Base-by-base conservation (phyloP, 2,329 filamentous ascomycete species). In the Zalaria sp. region DNA sequence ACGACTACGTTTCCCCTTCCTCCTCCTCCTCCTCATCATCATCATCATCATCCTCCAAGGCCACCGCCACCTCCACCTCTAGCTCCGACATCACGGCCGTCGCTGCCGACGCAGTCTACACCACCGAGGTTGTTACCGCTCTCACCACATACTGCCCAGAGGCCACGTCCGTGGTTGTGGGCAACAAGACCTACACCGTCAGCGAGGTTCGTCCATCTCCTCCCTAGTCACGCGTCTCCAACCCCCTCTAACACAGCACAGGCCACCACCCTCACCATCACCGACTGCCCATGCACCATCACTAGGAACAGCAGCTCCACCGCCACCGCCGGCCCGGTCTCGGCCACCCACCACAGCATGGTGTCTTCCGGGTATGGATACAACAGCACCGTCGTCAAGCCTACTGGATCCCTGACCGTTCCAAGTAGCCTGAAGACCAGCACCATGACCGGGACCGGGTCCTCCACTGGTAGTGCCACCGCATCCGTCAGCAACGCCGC, bases 251-350 rank as follows among this genome's bases (percentile, higher is more conserved):
- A 18, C 18, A 2, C 18, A 18, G 18, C 18, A 18, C 18, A 18
- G 18, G 18, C 18, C 18, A 18, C 18, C 18, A 18, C 18, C 18
- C 18, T 18, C 18, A 18, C 18, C 18, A 18, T 18, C 18, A 18
- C 18, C 18, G 18, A 18, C 18, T 18, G 18, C 18, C 18, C 29
- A 62, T 67, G 46, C 55, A 63, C 83, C 63, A 72, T 71, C 58
- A 68, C 79, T 66, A 73, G 71, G 59, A 66, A 63, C 65, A 68
- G 72, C 61, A 81, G 77, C 66, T 81, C 81, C 72, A 79, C 72
- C 54, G 67, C 83, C 65, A 77, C 77, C 50, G 27, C 31, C n/a
- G 7, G 25, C 26, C 9, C 9, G 7, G 27, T 8, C 37, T n/a
- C 10, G 37, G 8, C 11, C 27, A 31, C n/a, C 32, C 31, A 35